phyloP scores from a whole-genome alignment of 2,329 filamentous ascomycete genomes.

The Diaporthe batatas region DNA sequence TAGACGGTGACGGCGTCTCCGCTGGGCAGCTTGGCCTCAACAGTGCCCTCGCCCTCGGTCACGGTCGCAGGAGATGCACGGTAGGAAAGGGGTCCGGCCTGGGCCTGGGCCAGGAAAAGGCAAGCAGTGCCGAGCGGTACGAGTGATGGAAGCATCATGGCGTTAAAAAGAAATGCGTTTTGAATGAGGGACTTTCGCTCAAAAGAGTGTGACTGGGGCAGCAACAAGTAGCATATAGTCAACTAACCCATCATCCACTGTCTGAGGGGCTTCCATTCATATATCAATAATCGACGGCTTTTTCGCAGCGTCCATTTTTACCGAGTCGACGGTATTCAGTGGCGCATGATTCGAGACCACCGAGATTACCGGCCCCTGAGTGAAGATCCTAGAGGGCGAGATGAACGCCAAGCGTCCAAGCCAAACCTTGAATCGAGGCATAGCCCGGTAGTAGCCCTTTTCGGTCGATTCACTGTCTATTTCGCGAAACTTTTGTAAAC shows the following conservation, averaged over 20 bases:
- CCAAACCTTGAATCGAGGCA: constrained; percentile 31
- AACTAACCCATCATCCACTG: neutral
- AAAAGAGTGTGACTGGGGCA: constrained; percentile 2
- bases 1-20: constrained; percentile 26
- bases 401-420: constrained; percentile 28
- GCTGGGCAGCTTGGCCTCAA: constrained; percentile 28
- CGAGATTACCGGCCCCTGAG: constrained; percentile 28
- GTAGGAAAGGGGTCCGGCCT: constrained; percentile 2
- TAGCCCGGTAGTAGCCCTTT: constrained; percentile 10
- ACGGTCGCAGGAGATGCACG: constrained; percentile 9
- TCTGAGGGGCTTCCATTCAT: neutral
- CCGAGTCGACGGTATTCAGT: constrained; percentile 13
- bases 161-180: neutral
- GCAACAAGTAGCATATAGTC: neutral
- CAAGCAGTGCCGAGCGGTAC: neutral
- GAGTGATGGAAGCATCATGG: constrained; percentile 11
- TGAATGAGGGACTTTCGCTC: constrained; percentile 6
- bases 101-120: constrained; percentile 16
- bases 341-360: constrained; percentile 33
- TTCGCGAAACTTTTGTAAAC: constrained; percentile 32
- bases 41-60: constrained; percentile 19
- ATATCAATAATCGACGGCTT: neutral
- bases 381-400: constrained; percentile 10
- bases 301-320: neutral
- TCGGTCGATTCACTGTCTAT: constrained; percentile 8